phyloP scores from a whole-genome alignment of 768 basidiomycete species.

The Collybia sp. region DNA sequence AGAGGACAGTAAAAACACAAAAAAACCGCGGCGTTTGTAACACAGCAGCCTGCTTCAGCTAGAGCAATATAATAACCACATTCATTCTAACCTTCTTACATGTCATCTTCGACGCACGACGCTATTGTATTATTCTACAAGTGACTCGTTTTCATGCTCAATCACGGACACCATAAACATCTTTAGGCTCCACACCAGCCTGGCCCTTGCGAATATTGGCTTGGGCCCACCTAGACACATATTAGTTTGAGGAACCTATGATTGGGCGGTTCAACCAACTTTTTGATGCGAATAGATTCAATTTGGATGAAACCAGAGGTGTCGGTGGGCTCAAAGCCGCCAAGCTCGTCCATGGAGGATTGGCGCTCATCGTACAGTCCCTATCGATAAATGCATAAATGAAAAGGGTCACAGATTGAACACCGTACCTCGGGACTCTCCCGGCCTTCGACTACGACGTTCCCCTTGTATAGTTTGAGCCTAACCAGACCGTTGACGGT shows the following conservation, averaged over 20 bases:
- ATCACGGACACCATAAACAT: slow-evolving; percentile 71
- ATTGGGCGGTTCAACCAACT: slow-evolving; percentile 44
- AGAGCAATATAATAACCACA: too few species aligned
- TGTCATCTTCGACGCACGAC: too few species aligned
- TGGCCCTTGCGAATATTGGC: slow-evolving; percentile 84
- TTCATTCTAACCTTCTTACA: too few species aligned
- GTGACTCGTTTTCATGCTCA: slow-evolving; percentile 14
- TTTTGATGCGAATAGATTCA: slow-evolving; percentile 96
- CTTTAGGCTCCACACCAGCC: slow-evolving; percentile 68
- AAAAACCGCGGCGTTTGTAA: too few species aligned
- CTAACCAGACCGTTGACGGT: slow-evolving; percentile 94
- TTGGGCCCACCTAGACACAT: slow-evolving; percentile 68
- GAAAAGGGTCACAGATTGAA: background rate
- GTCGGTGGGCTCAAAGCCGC: slow-evolving; percentile 95
- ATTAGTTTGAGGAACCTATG: slow-evolving; percentile 3
- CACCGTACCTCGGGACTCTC: slow-evolving; percentile 72
- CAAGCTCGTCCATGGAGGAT: slow-evolving; percentile 98
- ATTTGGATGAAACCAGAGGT: slow-evolving; percentile 97
- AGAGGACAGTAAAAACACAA: too few species aligned
- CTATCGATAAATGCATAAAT: slow-evolving; percentile 25
- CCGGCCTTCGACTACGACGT: slow-evolving; percentile 90
- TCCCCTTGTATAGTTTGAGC: slow-evolving; percentile 93
- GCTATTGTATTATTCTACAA: too few species aligned
- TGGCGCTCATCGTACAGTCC: slow-evolving; percentile 94
- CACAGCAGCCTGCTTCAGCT: too few species aligned